These are phyloP conservation scores for Tetradesmus lagerheimii DNA, from an alignment of 139 green algal genomes.

Conservation along the genomic window DNA sequence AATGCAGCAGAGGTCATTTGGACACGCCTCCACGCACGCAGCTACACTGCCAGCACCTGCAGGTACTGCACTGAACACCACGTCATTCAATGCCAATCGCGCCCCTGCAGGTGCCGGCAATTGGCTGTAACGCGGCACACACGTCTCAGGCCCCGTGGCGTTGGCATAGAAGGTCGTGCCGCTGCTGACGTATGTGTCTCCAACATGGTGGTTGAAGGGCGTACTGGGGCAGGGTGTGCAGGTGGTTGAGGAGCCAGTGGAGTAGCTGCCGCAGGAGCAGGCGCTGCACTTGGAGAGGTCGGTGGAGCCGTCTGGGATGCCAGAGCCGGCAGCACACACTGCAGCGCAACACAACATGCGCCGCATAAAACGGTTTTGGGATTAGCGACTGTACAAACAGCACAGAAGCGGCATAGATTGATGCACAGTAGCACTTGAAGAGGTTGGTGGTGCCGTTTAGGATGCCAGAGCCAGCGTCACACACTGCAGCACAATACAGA, in stretches of 20 bases:
- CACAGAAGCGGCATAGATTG: too few species aligned
- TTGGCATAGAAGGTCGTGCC: slow-evolving; percentile 1
- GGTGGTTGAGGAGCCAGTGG: neutral
- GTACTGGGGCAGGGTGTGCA: neutral
- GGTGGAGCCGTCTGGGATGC: neutral
- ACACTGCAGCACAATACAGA: neutral
- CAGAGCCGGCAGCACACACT: neutral
- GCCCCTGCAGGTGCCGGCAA: neutral
- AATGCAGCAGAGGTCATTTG: neutral
- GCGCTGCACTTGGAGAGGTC: neutral
- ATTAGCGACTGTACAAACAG: too few species aligned
- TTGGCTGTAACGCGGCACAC: neutral
- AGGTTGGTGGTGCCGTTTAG: neutral
- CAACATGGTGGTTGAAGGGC: neutral
- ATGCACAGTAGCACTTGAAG: neutral
- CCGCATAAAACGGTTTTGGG: too few species aligned
- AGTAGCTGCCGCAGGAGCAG: neutral
- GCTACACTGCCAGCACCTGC: neutral
- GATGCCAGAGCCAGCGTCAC: neutral
- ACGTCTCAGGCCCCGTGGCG: neutral
- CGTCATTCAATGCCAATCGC: neutral
- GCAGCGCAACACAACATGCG: neutral
- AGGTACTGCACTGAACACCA: neutral
- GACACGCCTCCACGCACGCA: neutral
- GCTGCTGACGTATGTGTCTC: neutral